Evolutionary conservation across 2,329 filamentous ascomycete species (phyloP).

Genomic region (Neoarthrinium moseri): DNA sequence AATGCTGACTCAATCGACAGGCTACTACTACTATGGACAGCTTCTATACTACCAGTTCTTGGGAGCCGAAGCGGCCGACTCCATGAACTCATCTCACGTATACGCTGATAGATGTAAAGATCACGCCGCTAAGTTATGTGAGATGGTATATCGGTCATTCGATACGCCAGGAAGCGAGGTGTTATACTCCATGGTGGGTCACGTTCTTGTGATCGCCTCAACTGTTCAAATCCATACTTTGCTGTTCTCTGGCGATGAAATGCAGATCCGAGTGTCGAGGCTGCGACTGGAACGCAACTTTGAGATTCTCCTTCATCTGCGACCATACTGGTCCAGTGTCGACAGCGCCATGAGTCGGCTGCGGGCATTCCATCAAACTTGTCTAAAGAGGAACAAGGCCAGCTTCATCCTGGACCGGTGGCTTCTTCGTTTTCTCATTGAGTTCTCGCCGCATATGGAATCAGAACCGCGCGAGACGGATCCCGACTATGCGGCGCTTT

Average conservation of each 20-base stretch:
- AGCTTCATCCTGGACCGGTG: conserved; percentile 39
- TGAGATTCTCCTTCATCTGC: conserved; percentile 37
- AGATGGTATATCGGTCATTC: conserved; percentile 37
- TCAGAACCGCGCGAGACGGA: conserved; percentile 19
- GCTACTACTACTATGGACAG: conserved; percentile 43
- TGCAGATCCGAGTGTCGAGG: conserved; percentile 32
- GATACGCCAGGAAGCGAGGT: conserved; percentile 35
- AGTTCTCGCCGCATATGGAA: conserved; percentile 28
- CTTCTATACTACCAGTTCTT: conserved; percentile 48
- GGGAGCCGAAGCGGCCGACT: conserved; percentile 9
- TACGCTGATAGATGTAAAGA: conserved; percentile 38
- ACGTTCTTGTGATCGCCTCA: conserved; percentile 45
- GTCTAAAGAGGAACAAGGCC: conserved; percentile 32
- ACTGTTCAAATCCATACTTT: conserved; percentile 45
- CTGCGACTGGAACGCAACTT: conserved; percentile 42
- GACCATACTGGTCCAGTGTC: conserved; percentile 38
- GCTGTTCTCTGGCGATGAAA: conserved; percentile 36
- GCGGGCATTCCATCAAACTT: conserved; percentile 39
- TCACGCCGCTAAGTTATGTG: conserved; percentile 37
- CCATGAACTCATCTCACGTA: conserved; percentile 22
- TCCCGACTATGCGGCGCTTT: conserved; percentile 15
- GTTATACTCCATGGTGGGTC: conserved; percentile 42
- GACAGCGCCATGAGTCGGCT: conserved; percentile 37
- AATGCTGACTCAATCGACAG: too few species aligned
- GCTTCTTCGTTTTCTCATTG: conserved; percentile 37